phyloP scores from a whole-genome alignment of 2,329 filamentous ascomycete genomes.

The Neurospora sp. region DNA sequence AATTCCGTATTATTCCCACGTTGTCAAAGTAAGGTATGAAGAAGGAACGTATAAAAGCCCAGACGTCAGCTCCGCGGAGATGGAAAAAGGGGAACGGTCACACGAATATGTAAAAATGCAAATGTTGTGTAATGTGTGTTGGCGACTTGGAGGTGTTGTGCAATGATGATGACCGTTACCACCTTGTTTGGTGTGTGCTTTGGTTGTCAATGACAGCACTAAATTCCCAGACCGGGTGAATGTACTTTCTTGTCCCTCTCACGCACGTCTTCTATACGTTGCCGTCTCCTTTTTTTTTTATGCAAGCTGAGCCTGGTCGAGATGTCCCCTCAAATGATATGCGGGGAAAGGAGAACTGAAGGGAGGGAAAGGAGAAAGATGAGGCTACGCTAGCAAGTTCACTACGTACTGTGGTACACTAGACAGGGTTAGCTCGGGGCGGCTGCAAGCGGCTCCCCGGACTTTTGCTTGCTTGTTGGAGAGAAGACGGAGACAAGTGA shows the following conservation, averaged over 20 bases:
- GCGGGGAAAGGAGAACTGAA: background rate
- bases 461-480: background rate
- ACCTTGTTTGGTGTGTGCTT: background rate
- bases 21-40: background rate
- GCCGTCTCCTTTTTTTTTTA: background rate
- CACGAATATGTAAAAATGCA: background rate
- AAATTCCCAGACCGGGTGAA: background rate
- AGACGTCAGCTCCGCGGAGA: background rate
- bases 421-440: slow-evolving; percentile 7
- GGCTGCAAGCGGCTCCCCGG: slow-evolving; percentile 17
- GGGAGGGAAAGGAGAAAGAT: background rate
- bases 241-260: too few species aligned
- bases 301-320: background rate
- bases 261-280: too few species aligned
- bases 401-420: background rate
- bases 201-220: background rate
- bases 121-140: background rate
- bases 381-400: background rate
- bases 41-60: background rate
- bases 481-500: too few species aligned
- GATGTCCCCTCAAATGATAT: background rate
- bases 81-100: background rate
- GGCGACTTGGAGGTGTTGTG: background rate
- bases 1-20: background rate
- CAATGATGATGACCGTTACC: background rate